Conservation (phyloP, 495 filamentous ascomycete species). For the Neurospora intermedia region DNA sequence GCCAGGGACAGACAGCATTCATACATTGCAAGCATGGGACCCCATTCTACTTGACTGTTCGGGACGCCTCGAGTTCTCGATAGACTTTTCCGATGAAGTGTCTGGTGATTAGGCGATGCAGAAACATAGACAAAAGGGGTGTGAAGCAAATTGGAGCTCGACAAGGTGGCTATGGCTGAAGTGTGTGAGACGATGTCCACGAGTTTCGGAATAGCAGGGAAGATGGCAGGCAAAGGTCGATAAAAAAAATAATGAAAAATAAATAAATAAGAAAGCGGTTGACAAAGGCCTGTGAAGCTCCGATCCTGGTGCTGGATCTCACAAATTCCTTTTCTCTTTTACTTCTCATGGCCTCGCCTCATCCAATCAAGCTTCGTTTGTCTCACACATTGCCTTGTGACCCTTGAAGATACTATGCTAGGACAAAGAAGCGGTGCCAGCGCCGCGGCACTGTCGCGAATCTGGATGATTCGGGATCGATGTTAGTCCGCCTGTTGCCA, state of each 20-base stretch:
- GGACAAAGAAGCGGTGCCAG: background rate
- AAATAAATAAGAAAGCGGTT: too few species aligned
- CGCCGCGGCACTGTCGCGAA: background rate
- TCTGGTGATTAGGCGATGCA: slow-evolving; percentile 3
- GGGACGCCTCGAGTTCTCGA: background rate
- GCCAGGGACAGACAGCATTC: background rate
- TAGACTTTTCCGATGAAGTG: background rate
- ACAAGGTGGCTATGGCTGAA: background rate
- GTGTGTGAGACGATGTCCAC: background rate
- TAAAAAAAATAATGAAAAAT: background rate
- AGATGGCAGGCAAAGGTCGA: background rate
- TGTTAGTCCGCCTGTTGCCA: background rate
- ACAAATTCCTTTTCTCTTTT: background rate
- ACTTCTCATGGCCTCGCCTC: background rate
- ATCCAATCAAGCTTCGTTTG: background rate
- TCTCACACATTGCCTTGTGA: background rate
- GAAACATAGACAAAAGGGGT: background rate
- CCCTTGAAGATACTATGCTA: background rate
- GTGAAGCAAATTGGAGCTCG: background rate
- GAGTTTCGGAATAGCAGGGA: background rate
- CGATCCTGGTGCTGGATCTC: background rate
- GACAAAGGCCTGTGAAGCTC: background rate
- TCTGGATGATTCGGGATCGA: background rate
- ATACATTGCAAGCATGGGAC: background rate
- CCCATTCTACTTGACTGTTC: background rate